Base-by-base conservation (phyloP, 495 filamentous ascomycete genomes). In the Talaromyces stipitatus region DNA sequence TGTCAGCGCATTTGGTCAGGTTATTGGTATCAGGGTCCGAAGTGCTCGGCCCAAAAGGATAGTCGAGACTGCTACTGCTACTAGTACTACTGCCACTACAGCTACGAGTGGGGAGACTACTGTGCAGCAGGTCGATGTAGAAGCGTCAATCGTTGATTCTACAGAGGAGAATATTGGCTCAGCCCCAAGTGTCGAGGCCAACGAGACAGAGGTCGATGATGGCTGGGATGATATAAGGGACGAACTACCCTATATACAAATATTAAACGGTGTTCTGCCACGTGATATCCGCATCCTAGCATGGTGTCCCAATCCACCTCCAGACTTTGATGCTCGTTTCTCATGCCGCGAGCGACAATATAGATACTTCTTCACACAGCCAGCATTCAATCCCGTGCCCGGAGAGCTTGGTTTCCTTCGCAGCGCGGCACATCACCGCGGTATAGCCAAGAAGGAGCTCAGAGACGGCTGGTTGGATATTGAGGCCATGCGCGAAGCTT, bases 1-100 rank as follows among this genome's bases (percentile, higher is more conserved):
- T 22, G 94, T 98, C 27, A 96, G 90, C 73, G 91, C 94, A 5
- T 98, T 97, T 76, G 95, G 94, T 4, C 94, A 98, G 73, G 94
- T 98, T 54, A 83, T 97, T 68, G 85, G 81, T 5, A 70, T 97
- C 36, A 74, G 86, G 50, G 83, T 98, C 22, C 82, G 94, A 62
- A 95, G 90, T 71, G 85, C 85, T 54, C 72, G 84, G 55, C 90
- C 89, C 26, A 74, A 66, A 61, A 52, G 23, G 16, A 46, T 27
- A 8, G 51, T 27, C 9, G 50, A 50, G 20, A 58, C 23, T 43
- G 32, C 52, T 22, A 58, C 23, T 43, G 32, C 52, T 22, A 27
- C n/a, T 2, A 54, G 30, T 10, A 24, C 11, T 14, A 23, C 20
- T 14, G 41, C 16, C 28, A 29, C 30, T 9, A 20, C 43, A 3